A percentile compares a stretch with the other conserved stretches of the same genome.
phyloP scores from a whole-genome alignment of 2,329 filamentous ascomycete species.

The Blastomyces parvus region DNA sequence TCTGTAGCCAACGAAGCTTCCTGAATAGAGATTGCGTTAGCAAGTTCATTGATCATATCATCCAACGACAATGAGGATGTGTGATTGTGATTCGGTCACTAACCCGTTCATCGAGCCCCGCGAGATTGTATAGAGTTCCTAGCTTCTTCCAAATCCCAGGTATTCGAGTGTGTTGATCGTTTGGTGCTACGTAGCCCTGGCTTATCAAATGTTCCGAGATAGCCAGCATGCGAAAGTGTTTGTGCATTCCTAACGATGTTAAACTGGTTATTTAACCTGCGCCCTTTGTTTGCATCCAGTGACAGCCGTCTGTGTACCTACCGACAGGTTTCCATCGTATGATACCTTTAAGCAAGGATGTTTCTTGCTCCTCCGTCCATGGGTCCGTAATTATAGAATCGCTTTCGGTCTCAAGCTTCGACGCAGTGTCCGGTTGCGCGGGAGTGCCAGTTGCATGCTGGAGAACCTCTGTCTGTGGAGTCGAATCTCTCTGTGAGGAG shows the following conservation, averaged over 20 bases:
- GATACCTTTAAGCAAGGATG: constrained; percentile 82
- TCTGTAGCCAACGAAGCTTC: constrained; percentile 49
- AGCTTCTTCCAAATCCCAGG: constrained; percentile 89
- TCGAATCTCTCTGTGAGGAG: constrained; percentile 27
- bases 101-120: constrained; percentile 76
- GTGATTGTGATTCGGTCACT: constrained; percentile 37
- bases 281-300: constrained; percentile 6
- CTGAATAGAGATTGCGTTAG: constrained; percentile 18
- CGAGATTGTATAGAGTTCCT: constrained; percentile 70
- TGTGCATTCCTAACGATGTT: constrained; percentile 62
- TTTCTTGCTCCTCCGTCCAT: constrained; percentile 95
- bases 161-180: constrained; percentile 67
- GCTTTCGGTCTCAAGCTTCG: constrained; percentile 31
- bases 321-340: constrained; percentile 96
- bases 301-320: constrained; percentile 30
- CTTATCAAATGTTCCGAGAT: constrained; percentile 71
- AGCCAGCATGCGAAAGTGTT: constrained; percentile 84
- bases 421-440: constrained; percentile 21
- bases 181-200: constrained; percentile 63
- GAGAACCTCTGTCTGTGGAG: constrained; percentile 23
- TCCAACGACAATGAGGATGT: background rate
- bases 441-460: constrained; percentile 15
- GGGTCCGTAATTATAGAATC: constrained; percentile 52
- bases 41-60: background rate
- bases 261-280: constrained; percentile 11